phyloP scores from a whole-genome alignment of 768 basidiomycete species.

The Coprinellus micaceus region DNA sequence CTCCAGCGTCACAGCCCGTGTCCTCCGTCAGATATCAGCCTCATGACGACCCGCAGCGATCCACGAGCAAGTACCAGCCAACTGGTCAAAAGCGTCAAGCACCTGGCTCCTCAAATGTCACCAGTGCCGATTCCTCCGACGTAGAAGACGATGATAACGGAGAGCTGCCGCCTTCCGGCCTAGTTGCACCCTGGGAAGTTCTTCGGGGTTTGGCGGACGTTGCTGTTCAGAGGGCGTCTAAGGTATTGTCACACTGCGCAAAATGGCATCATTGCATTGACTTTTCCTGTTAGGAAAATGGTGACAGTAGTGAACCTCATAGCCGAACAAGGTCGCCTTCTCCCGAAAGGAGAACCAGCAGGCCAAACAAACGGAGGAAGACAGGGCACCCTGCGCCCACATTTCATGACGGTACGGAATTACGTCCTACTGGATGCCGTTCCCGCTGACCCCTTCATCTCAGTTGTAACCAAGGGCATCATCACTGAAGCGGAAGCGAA shows the following conservation, averaged over 20 bases:
- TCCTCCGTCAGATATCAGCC: conserved; percentile 60
- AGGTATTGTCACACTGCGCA: conserved; percentile 40
- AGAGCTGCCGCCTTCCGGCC: conserved; percentile 74
- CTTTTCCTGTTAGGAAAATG: conserved; percentile 55
- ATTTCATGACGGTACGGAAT: conserved; percentile 69
- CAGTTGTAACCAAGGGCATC: conserved; percentile 82
- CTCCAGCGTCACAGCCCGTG: conserved; percentile 42
- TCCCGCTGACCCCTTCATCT: conserved; percentile 12
- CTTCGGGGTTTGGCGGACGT: conserved; percentile 78
- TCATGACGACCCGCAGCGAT: conserved; percentile 27
- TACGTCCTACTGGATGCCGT: conserved; percentile 6
- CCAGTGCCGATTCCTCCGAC: conserved; percentile 80
- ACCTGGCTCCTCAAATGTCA: conserved; percentile 60
- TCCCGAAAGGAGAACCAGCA: conserved; percentile 62
- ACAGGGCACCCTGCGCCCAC: conserved; percentile 58
- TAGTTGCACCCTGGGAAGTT: conserved; percentile 87
- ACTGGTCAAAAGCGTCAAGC: conserved; percentile 57
- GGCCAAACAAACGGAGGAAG: conserved; percentile 71
- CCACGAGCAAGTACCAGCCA: conserved; percentile 26
- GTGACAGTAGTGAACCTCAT: conserved; percentile 70
- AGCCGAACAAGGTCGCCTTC: conserved; percentile 74
- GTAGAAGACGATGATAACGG: conserved; percentile 80
- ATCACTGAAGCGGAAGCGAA: conserved; percentile 81
- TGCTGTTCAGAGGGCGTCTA: conserved; percentile 73
- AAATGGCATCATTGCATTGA: background rate